Evolutionary conservation across 345 rosid genomes (phyloP).

Genomic region (Camelina sativa): DNA sequence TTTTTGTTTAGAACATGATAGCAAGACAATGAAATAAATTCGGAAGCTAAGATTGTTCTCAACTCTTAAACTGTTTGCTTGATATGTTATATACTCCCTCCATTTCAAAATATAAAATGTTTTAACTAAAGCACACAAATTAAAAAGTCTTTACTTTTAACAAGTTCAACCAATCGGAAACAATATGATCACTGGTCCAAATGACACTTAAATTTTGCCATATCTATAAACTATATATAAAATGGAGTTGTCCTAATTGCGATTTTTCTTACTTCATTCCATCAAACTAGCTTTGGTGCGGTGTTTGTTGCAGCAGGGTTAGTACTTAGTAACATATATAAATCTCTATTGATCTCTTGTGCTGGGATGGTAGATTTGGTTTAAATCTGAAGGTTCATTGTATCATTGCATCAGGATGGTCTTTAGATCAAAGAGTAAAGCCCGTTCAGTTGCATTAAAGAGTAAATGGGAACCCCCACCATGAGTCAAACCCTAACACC

Average conservation of each 20-base stretch:
- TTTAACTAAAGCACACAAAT: too few relatives aligned
- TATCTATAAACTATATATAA: too few relatives aligned
- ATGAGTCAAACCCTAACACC: not conserved
- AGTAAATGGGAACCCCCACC: not conserved
- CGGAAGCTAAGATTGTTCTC: not conserved
- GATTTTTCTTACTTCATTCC: too few relatives aligned
- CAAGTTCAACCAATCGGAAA: too few relatives aligned
- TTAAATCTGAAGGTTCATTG: conserved; percentile 12
- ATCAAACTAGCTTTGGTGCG: too few relatives aligned
- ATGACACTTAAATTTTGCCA: too few relatives aligned
- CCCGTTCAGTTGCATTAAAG: not conserved
- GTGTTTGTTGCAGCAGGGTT: too few relatives aligned
- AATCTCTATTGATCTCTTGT: conserved; percentile 5
- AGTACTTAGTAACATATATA: too few relatives aligned
- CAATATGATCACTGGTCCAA: not conserved
- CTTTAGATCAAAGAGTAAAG: not conserved
- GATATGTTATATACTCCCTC: not conserved
- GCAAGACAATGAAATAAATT: conserved; percentile 1
- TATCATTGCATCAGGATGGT: not conserved
- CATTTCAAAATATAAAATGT: too few relatives aligned
- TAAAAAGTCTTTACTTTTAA: too few relatives aligned
- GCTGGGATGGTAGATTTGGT: not conserved
- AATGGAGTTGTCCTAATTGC: too few relatives aligned
- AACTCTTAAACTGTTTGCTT: not conserved
- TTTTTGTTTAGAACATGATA: not conserved